A percentile compares a stretch with the other conserved stretches of the same genome.
Conservation (phyloP, 1,139 yeast genomes). For the Diutina catenulata region DNA sequence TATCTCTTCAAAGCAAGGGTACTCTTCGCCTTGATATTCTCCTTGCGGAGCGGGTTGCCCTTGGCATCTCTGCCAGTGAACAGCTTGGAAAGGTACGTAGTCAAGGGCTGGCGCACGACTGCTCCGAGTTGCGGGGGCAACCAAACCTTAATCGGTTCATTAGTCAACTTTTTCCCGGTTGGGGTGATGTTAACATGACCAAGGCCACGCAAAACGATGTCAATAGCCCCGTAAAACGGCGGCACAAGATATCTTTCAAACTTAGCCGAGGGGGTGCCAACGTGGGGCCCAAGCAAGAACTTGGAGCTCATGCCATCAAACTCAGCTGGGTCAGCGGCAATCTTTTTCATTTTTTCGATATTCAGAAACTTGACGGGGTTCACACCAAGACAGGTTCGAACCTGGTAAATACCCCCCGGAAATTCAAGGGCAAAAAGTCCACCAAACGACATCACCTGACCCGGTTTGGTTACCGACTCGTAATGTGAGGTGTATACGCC, state of each 20-base stretch:
- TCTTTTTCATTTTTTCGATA: conserved; percentile 18
- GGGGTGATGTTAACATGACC: conserved; percentile 59
- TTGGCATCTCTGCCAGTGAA: conserved; percentile 26
- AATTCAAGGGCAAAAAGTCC: conserved; percentile 43
- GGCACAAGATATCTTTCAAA: conserved; percentile 30
- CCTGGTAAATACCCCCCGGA: conserved; percentile 31
- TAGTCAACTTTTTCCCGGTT: conserved; percentile 33
- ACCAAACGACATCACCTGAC: conserved; percentile 41
- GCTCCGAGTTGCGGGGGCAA: conserved; percentile 22
- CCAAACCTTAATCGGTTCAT: conserved; percentile 19
- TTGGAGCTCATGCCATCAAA: conserved; percentile 15
- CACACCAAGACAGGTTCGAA: conserved; percentile 26
- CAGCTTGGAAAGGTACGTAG: conserved; percentile 20
- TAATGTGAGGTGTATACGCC: conserved; percentile 27
- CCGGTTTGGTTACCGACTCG: conserved; percentile 25
- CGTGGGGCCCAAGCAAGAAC: conserved; percentile 18
- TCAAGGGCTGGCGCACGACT: conserved; percentile 26
- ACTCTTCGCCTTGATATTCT: neutral
- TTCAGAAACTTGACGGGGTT: conserved; percentile 16
- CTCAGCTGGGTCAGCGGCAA: conserved; percentile 11
- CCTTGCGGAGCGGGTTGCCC: conserved; percentile 15
- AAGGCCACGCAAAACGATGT: conserved; percentile 54
- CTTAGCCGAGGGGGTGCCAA: neutral
- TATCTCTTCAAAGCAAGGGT: neutral
- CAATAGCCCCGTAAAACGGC: conserved; percentile 58